Evolutionary conservation across 2,329 filamentous ascomycete species (phyloP).

Genomic region (Neonectria neomacrospora): DNA sequence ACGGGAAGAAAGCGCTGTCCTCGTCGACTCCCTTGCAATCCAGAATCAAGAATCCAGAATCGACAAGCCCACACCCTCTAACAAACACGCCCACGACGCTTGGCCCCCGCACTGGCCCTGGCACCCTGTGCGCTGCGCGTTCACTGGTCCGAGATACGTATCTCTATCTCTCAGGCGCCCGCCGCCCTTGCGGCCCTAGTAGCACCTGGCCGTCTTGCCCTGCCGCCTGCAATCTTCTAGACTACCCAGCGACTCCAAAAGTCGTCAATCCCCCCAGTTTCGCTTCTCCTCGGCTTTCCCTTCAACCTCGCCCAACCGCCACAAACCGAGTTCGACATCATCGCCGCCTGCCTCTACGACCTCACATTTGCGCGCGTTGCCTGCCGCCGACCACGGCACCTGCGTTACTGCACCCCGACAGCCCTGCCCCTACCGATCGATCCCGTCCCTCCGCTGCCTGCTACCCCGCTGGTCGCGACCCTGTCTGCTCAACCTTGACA

Average conservation of each 20-base stretch:
- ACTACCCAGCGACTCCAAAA: slow-evolving; percentile 42
- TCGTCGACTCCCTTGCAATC: background rate
- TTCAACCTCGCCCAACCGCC: slow-evolving; percentile 49
- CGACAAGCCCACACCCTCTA: background rate
- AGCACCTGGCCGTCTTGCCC: background rate
- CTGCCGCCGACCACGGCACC: slow-evolving; percentile 19
- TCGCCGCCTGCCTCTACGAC: slow-evolving; percentile 21
- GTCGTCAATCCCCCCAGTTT: slow-evolving; percentile 36
- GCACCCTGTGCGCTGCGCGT: background rate
- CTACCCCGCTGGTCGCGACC: slow-evolving; percentile 22
- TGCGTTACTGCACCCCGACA: slow-evolving; percentile 19
- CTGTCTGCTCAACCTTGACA: slow-evolving; percentile 18
- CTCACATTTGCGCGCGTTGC: slow-evolving; percentile 22
- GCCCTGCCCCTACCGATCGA: slow-evolving; percentile 13
- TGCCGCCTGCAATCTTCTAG: slow-evolving; percentile 22
- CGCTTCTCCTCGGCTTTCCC: slow-evolving; percentile 40
- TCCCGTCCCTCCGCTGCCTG: slow-evolving; percentile 5
- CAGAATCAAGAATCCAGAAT: background rate
- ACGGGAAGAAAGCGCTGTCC: background rate
- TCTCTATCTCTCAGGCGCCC: slow-evolving; percentile 13
- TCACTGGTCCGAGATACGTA: slow-evolving; percentile 10
- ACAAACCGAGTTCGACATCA: slow-evolving; percentile 44
- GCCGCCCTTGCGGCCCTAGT: slow-evolving; percentile 7
- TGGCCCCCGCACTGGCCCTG: slow-evolving; percentile 3
- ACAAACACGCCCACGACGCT: background rate